A percentile compares a stretch with the other conserved stretches of the same genome.
These are phyloP conservation scores for Hysterium pulicare DNA, from an alignment of 2,329 filamentous ascomycete genomes.

Conservation along the genomic window DNA sequence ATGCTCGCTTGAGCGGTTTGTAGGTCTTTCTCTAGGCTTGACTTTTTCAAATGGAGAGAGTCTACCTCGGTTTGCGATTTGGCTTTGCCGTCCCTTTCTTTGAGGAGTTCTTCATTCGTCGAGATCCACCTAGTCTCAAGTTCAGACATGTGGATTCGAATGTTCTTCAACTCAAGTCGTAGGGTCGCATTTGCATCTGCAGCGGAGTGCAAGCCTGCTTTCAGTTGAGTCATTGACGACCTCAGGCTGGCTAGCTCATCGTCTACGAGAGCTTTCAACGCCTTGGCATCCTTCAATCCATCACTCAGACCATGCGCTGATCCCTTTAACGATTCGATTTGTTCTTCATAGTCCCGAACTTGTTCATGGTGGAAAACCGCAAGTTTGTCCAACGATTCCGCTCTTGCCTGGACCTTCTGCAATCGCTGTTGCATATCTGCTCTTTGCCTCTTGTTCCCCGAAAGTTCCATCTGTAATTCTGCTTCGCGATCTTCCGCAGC, in stretches of 20 bases:
- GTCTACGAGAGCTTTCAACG: conserved; percentile 18
- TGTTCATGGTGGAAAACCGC: conserved; percentile 19
- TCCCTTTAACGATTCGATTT: conserved; percentile 18
- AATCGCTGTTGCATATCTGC: conserved; percentile 16
- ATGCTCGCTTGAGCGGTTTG: conserved; percentile 20
- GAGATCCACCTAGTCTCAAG: conserved; percentile 18
- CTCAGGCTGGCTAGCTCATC: conserved; percentile 17
- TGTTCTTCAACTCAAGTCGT: conserved; percentile 19
- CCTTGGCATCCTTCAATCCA: conserved; percentile 20
- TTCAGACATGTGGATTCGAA: conserved; percentile 14
- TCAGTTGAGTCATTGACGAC: conserved; percentile 16
- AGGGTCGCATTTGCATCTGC: conserved; percentile 14
- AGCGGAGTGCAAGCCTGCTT: conserved; percentile 13
- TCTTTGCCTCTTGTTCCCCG: conserved; percentile 17
- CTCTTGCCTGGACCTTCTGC: conserved; percentile 18
- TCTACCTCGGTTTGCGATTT: conserved; percentile 21
- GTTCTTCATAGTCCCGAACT: conserved; percentile 21
- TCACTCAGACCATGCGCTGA: conserved; percentile 22
- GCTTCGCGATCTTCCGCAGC: conserved; percentile 19
- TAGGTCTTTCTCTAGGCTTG: conserved; percentile 16
- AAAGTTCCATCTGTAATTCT: conserved; percentile 19
- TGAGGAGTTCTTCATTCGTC: conserved; percentile 11
- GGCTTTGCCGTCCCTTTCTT: conserved; percentile 13
- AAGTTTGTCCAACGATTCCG: conserved; percentile 21
- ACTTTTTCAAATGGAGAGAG: conserved; percentile 13